phyloP scores from a whole-genome alignment of 2,329 filamentous ascomycete species.

The Colletotrichum melonis region DNA sequence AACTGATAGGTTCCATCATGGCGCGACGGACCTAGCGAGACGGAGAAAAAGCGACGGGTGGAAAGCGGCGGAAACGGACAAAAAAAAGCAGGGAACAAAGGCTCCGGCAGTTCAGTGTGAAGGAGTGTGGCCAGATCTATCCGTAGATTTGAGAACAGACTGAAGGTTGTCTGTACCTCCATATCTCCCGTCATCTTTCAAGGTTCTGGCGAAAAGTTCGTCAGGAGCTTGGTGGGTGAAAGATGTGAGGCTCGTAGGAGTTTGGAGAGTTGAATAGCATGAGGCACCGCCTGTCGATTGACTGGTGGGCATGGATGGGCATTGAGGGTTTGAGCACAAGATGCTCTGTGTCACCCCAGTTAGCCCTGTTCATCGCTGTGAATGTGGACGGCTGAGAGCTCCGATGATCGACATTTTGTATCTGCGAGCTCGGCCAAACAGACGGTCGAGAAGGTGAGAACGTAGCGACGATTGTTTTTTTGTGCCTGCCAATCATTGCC shows the following conservation, averaged over 20 bases:
- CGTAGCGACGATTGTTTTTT: neutral
- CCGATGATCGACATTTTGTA: neutral
- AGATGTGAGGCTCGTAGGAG: neutral
- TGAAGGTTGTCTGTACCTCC: neutral
- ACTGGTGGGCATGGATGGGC: neutral
- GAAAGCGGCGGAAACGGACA: neutral
- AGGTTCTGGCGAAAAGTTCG: neutral
- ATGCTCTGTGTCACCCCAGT: neutral
- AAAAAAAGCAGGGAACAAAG: neutral
- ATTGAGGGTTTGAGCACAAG: neutral
- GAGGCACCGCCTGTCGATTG: neutral
- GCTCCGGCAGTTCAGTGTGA: neutral
- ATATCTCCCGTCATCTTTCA: neutral
- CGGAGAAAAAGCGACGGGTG: neutral
- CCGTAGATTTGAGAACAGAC: too few relatives aligned
- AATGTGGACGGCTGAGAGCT: neutral
- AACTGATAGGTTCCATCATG: neutral
- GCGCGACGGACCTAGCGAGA: neutral
- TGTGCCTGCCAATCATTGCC: neutral
- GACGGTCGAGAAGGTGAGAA: too few relatives aligned
- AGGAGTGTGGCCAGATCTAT: too few relatives aligned
- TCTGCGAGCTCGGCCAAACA: neutral
- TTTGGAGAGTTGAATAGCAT: neutral
- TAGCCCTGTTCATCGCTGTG: neutral
- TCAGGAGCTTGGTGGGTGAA: too few relatives aligned